Evolutionary conservation across 225 moss, liverwort and hornwort species (phyloP), one percentile per base, ranked within the genome.

Genomic region (Antitrichia curtipendula): DNA sequence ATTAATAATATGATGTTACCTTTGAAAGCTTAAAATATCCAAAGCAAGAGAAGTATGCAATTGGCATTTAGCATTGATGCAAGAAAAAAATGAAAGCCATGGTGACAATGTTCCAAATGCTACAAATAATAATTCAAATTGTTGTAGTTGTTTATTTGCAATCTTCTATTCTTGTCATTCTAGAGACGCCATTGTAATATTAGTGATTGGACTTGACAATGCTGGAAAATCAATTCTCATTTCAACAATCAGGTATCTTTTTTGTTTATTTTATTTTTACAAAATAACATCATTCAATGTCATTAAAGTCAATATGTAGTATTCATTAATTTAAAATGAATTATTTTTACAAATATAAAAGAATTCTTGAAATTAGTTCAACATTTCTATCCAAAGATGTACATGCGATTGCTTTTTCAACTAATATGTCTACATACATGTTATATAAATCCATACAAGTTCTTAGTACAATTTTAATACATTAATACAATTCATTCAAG

Each of bases 171-270:
- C 17, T 18, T 89, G 76, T 89, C 69, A 38, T 12, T 40, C 41
- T 14, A 70, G 8, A 50, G 16, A 89, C 5, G 36, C 78, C 24
- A 91, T 91, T 76, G 88, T 91, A 13, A 75, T 93, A 82, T 53
- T 92, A 49, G 52, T 91, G 5, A 81, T 93, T 59, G 92, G 93
- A 76, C 84, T 92, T 40, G 88, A 93, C 8, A 87, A 89, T 80
- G 88, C 85, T 66, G 86, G 90, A 78, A 93, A 93, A 34, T 92
- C 93, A 75, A 90, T 89, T 41, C 85, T 92, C 25, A 52, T 93
- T 86, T 89, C 92, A 38, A 92, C 89, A 81, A 71, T 93, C 0
- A 80, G 41, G 92, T 92, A 58, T 19, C 3, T 13, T 65, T 4
- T 4, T 32, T n/a, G 12, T 13, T 78, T 70, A 15, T 14, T 62